phyloP scores from a whole-genome alignment of 2,329 filamentous ascomycete species.

The Talaromyces piceae region DNA sequence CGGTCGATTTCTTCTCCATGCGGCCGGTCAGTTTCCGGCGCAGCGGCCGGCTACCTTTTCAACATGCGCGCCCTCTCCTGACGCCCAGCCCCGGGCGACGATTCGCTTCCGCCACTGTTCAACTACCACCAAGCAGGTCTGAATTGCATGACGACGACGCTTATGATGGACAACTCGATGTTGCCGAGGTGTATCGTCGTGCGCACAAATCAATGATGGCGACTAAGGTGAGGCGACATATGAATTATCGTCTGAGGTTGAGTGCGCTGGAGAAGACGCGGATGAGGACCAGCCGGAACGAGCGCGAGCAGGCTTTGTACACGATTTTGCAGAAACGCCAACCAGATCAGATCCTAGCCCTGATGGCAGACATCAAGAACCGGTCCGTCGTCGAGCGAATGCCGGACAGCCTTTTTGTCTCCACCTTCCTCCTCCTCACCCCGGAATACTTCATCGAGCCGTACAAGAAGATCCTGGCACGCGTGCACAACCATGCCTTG shows the following conservation, averaged over 20 bases:
- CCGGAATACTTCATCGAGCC: constrained; percentile 46
- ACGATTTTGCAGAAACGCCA: constrained; percentile 16
- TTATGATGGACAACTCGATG: background rate
- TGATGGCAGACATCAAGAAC: constrained; percentile 26
- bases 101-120: background rate
- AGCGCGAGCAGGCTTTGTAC: background rate
- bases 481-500: constrained; percentile 44
- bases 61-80: background rate
- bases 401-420: constrained; percentile 52
- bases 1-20: too few relatives aligned
- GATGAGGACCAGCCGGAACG: background rate
- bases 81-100: background rate
- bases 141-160: background rate
- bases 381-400: constrained; percentile 32
- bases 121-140: background rate
- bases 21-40: background rate
- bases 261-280: background rate
- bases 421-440: constrained; percentile 56
- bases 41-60: background rate
- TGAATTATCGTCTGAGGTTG: background rate
- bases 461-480: constrained; percentile 40
- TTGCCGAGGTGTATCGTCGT: background rate
- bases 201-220: background rate
- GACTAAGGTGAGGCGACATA: background rate
- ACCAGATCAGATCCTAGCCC: constrained; percentile 34